Evolutionary conservation across 768 basidiomycete species (phyloP).

Genomic region (Lentinula guzmanii): DNA sequence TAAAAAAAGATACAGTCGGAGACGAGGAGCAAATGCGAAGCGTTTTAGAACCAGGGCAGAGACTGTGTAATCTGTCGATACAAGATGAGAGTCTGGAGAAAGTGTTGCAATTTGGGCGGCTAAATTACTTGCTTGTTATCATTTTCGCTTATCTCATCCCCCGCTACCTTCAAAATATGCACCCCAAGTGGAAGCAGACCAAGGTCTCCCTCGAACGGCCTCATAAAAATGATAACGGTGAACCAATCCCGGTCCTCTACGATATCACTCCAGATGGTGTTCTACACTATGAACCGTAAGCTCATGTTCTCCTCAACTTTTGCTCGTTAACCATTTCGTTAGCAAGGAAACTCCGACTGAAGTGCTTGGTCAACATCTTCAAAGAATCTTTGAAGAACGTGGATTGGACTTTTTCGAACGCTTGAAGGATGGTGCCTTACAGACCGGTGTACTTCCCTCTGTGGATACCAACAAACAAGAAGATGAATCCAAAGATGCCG

Average conservation of each 20-base stretch:
- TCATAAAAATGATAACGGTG: constrained; percentile 73
- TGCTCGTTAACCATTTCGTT: constrained; percentile 11
- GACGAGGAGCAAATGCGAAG: too few relatives aligned
- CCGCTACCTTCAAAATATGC: neutral
- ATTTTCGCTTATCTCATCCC: neutral
- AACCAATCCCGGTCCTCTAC: constrained; percentile 51
- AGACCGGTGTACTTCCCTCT: constrained; percentile 16
- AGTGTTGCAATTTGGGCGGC: neutral
- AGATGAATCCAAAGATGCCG: constrained; percentile 20
- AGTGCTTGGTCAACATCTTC: constrained; percentile 57
- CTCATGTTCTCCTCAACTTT: constrained; percentile 2
- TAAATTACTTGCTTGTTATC: neutral
- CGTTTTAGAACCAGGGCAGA: too few relatives aligned
- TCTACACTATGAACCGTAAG: constrained; percentile 69
- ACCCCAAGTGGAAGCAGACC: constrained; percentile 43
- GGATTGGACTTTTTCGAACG: constrained; percentile 73
- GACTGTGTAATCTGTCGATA: neutral
- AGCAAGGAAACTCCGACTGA: constrained; percentile 54
- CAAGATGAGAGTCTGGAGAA: neutral
- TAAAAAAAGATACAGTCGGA: too few relatives aligned
- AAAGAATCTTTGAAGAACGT: constrained; percentile 67
- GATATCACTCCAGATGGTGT: constrained; percentile 71
- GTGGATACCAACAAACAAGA: constrained; percentile 10
- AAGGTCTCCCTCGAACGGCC: constrained; percentile 71
- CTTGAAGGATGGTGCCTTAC: constrained; percentile 21